phyloP scores from a whole-genome alignment of 2,329 filamentous ascomycete species.

The Aspergillus proliferans region DNA sequence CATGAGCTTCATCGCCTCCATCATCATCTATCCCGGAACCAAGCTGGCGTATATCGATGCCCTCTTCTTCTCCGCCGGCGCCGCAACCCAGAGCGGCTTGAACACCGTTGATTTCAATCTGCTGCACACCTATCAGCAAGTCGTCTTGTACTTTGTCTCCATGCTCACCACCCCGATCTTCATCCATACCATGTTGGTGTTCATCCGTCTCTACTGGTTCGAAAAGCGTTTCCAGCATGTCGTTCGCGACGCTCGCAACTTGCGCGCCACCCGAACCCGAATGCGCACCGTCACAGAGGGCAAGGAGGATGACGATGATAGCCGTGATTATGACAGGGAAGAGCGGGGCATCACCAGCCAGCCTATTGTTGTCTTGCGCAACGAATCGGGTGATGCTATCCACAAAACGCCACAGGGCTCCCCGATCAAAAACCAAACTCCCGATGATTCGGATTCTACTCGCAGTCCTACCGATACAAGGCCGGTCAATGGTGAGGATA shows the following conservation, averaged over 20 bases:
- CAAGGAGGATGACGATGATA: slow-evolving; percentile 40
- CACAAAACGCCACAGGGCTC: slow-evolving; percentile 12
- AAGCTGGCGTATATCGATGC: slow-evolving; percentile 75
- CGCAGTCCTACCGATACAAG: background rate
- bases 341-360: slow-evolving; percentile 34
- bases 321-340: slow-evolving; percentile 27
- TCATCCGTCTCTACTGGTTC: slow-evolving; percentile 94
- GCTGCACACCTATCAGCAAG: slow-evolving; percentile 66
- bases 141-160: slow-evolving; percentile 64
- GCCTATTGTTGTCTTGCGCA: slow-evolving; percentile 34
- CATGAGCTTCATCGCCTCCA: slow-evolving; percentile 65
- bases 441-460: slow-evolving; percentile 21
- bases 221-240: slow-evolving; percentile 89
- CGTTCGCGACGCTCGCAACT: slow-evolving; percentile 62
- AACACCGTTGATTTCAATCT: slow-evolving; percentile 67
- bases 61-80: slow-evolving; percentile 77
- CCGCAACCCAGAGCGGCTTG: slow-evolving; percentile 85
- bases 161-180: slow-evolving; percentile 77
- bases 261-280: slow-evolving; percentile 60
- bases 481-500: slow-evolving; percentile 6
- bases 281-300: slow-evolving; percentile 46
- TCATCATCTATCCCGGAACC: slow-evolving; percentile 65
- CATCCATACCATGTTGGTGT: slow-evolving; percentile 79
- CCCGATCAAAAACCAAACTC: slow-evolving; percentile 12
- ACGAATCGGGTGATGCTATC: slow-evolving; percentile 23